A percentile compares a stretch with the other conserved stretches of the same genome.
These are phyloP conservation scores for Linnemannia elongata DNA, from an alignment of 192 early-diverging fungal species.

Conservation along the genomic window DNA sequence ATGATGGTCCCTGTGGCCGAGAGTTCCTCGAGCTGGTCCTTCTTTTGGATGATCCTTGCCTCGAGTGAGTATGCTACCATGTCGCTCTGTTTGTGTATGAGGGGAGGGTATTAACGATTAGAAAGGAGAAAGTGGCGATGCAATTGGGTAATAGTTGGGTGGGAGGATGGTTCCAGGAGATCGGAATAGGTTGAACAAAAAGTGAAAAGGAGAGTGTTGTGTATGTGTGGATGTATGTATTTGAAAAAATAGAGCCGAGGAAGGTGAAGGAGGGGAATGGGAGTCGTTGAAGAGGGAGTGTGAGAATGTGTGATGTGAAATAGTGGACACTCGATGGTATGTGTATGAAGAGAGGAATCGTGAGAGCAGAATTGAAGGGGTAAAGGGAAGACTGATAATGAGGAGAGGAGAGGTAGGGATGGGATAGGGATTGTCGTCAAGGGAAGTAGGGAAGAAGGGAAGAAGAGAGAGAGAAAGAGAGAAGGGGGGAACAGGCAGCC, in stretches of 20 bases:
- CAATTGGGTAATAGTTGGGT: neutral
- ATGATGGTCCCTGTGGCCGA: slow-evolving; percentile 23
- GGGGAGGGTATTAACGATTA: neutral
- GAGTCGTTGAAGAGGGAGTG: neutral
- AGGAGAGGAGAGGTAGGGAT: neutral
- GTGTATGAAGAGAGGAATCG: neutral
- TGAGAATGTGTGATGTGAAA: neutral
- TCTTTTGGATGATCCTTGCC: slow-evolving; percentile 51
- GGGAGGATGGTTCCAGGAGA: neutral
- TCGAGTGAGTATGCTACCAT: slow-evolving; percentile 41
- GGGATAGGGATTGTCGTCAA: neutral
- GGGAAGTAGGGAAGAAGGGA: neutral
- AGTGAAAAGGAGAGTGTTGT: neutral
- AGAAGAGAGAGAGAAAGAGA: neutral
- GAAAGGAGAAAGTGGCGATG: neutral
- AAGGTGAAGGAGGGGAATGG: neutral
- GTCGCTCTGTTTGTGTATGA: neutral
- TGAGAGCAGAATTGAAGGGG: neutral
- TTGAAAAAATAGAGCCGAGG: neutral
- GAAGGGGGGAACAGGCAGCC: neutral
- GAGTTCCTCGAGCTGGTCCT: slow-evolving; percentile 50
- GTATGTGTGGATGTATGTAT: neutral
- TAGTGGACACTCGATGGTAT: neutral
- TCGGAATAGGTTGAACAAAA: neutral
- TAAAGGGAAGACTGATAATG: neutral